Conservation (phyloP, 1,139 yeast species). For the Lodderomyces orthopsilosis region DNA sequence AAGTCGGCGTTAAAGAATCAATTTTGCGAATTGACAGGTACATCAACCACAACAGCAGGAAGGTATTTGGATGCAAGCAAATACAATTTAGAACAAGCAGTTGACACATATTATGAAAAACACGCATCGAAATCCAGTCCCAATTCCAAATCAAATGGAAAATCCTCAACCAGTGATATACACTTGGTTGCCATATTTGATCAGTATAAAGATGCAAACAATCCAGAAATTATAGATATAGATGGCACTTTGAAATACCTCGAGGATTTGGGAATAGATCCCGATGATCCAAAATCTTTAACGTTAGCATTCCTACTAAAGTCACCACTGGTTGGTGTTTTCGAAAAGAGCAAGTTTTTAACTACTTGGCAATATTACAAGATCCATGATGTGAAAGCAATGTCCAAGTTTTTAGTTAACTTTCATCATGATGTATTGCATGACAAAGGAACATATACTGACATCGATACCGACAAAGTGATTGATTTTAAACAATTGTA, state of each 20-base stretch:
- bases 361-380: slow-evolving; percentile 51
- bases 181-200: slow-evolving; percentile 26
- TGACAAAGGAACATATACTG: slow-evolving; percentile 9
- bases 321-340: slow-evolving; percentile 65
- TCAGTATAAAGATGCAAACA: slow-evolving; percentile 28
- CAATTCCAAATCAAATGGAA: slow-evolving; percentile 3
- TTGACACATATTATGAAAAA: slow-evolving; percentile 24
- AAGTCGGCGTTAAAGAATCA: slow-evolving; percentile 20
- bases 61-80: slow-evolving; percentile 24
- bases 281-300: slow-evolving; percentile 71
- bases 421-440: slow-evolving; percentile 35
- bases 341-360: slow-evolving; percentile 48
- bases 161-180: slow-evolving; percentile 15
- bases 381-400: slow-evolving; percentile 40
- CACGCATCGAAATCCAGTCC: slow-evolving; percentile 10
- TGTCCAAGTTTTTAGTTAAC: slow-evolving; percentile 45
- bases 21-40: slow-evolving; percentile 32
- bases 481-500: slow-evolving; percentile 52
- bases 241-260: slow-evolving; percentile 76
- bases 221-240: slow-evolving; percentile 45
- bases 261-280: slow-evolving; percentile 61
- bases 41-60: slow-evolving; percentile 24
- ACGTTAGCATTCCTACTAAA: slow-evolving; percentile 67
- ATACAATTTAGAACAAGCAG: slow-evolving; percentile 30
- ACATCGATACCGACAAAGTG: not conserved